A percentile compares a stretch with the other conserved stretches of the same genome.
These are phyloP conservation scores for Tripterygium wilfordii DNA, from an alignment of 177 flowering plant species.

Conservation along the genomic window DNA sequence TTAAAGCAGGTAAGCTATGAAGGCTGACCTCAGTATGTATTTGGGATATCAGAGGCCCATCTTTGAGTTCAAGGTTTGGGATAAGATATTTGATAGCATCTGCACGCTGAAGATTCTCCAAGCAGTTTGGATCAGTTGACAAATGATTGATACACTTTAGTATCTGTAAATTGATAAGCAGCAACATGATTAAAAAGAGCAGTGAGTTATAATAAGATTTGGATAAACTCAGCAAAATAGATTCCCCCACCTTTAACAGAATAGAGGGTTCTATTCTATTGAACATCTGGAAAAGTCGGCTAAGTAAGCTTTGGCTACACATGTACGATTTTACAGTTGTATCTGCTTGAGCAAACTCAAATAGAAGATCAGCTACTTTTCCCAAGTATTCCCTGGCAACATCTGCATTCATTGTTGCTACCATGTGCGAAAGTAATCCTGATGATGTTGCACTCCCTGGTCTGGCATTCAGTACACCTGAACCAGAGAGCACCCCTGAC, in stretches of 20 bases:
- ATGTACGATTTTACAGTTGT: conserved; percentile 84
- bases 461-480: conserved; percentile 94
- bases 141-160: conserved; percentile 88
- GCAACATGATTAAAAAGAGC: conserved; percentile 4
- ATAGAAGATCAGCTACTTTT: conserved; percentile 90
- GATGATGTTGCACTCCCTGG: conserved; percentile 95
- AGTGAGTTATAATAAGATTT: no score
- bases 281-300: conserved; percentile 97
- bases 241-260: conserved; percentile 68
- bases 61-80: conserved; percentile 94
- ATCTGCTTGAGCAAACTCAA: conserved; percentile 90
- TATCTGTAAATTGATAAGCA: conserved; percentile 35
- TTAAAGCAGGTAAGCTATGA: background rate
- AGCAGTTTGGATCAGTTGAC: conserved; percentile 94
- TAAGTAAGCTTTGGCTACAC: conserved; percentile 94
- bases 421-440: conserved; percentile 90
- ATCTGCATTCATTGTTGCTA: conserved; percentile 76
- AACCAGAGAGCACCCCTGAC: conserved; percentile 93
- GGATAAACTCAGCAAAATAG: no score
- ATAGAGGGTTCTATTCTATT: conserved; percentile 81
- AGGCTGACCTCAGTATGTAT: conserved; percentile 80
- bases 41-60: conserved; percentile 74
- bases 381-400: conserved; percentile 92
- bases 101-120: conserved; percentile 95
- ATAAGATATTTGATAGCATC: conserved; percentile 95